Percentiles rank a stretch among this genome's conserved stretches.
These are phyloP conservation scores for Cryptococcus sp. DNA, from an alignment of 1,284 basidiomycete genomes.

Conservation along the genomic window DNA sequence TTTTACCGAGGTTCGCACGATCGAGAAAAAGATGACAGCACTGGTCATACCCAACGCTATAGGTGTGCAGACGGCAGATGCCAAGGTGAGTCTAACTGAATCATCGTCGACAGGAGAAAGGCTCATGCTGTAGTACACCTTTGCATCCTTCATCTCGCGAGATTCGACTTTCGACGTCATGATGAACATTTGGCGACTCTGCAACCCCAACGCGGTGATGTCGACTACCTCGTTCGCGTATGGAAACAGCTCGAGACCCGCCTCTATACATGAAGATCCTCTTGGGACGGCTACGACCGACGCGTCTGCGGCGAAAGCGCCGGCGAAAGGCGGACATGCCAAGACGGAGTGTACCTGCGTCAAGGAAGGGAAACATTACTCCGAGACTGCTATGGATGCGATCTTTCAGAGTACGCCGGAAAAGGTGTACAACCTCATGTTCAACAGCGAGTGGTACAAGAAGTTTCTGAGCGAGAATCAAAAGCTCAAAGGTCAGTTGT, in stretches of 20 bases:
- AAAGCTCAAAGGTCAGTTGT: constrained; percentile 72
- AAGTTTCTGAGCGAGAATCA: constrained; percentile 85
- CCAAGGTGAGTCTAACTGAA: constrained; percentile 42
- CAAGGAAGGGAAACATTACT: constrained; percentile 64
- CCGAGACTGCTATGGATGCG: constrained; percentile 68
- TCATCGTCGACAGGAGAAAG: background rate
- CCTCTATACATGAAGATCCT: constrained; percentile 22
- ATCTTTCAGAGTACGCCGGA: constrained; percentile 85
- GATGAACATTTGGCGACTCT: constrained; percentile 89
- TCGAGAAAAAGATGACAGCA: constrained; percentile 98
- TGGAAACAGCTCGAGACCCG: constrained; percentile 23
- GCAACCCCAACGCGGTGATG: constrained; percentile 64
- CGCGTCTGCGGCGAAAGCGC: background rate
- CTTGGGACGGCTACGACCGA: constrained; percentile 4
- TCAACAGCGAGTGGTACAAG: constrained; percentile 92
- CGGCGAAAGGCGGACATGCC: constrained; percentile 27
- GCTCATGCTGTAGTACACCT: constrained; percentile 67
- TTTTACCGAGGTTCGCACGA: constrained; percentile 78
- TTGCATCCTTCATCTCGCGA: constrained; percentile 91
- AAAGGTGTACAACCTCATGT: constrained; percentile 92
- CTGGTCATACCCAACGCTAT: constrained; percentile 98
- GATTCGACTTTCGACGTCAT: constrained; percentile 97
- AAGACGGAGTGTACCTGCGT: constrained; percentile 71
- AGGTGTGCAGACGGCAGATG: constrained; percentile 72
- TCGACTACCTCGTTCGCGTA: constrained; percentile 22